phyloP scores from a whole-genome alignment of 495 filamentous ascomycete species.

The Letharia columbiana region DNA sequence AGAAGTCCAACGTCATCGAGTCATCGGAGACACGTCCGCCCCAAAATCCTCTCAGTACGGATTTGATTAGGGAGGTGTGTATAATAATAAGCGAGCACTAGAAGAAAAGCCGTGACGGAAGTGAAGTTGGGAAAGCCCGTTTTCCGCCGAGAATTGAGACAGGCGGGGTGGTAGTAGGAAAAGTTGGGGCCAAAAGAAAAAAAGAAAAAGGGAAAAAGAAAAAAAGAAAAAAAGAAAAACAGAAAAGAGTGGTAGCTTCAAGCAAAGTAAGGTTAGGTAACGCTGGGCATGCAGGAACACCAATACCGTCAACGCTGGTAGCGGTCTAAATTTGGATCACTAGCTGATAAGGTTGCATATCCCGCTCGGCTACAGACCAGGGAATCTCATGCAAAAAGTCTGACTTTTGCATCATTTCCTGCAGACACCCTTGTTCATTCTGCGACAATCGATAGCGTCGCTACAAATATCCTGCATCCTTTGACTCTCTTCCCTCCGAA shows the following conservation, averaged over 20 bases:
- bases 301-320: neutral
- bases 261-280: neutral
- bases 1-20: no score
- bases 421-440: neutral
- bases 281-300: neutral
- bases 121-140: neutral
- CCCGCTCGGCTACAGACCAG: neutral
- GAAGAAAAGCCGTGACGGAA: no score
- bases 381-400: no score
- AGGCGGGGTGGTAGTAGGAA: no score
- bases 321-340: neutral
- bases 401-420: neutral
- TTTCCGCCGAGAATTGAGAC: neutral
- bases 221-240: no score
- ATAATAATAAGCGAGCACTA: no score
- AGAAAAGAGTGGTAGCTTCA: no score
- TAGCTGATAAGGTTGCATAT: neutral
- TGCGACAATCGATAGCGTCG: constrained; percentile 1
- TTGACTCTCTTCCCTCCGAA: neutral
- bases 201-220: no score
- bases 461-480: neutral
- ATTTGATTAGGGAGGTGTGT: no score
- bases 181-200: no score
- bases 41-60: no score
- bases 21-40: no score